phyloP scores from a whole-genome alignment of 192 early-diverging fungal genomes.

The Spinellus fusiger region DNA sequence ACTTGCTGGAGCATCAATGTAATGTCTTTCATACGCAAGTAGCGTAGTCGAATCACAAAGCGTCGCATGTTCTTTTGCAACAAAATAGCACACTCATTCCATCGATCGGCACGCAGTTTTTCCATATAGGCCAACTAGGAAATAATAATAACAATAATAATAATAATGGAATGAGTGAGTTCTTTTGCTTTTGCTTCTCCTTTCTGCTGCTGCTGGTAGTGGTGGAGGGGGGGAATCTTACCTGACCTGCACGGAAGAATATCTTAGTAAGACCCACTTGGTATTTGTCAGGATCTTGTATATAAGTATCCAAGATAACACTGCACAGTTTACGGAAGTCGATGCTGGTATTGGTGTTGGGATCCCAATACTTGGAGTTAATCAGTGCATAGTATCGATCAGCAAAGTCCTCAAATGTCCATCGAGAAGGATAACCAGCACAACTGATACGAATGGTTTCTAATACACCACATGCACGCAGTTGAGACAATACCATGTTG shows the following conservation, averaged over 20 bases:
- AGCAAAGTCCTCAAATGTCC: slow-evolving; percentile 86
- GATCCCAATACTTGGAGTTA: slow-evolving; percentile 46
- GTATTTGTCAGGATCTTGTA: slow-evolving; percentile 81
- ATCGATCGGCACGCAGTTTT: slow-evolving; percentile 79
- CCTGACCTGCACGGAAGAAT: slow-evolving; percentile 97
- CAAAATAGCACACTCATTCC: slow-evolving; percentile 73
- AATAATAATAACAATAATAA: background rate
- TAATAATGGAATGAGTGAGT: background rate
- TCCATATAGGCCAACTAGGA: slow-evolving; percentile 69
- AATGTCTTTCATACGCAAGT: slow-evolving; percentile 46
- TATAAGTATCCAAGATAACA: slow-evolving; percentile 55
- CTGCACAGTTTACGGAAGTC: slow-evolving; percentile 56
- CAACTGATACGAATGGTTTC: slow-evolving; percentile 99
- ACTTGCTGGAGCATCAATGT: slow-evolving; percentile 65
- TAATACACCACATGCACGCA: slow-evolving; percentile 97
- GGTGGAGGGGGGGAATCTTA: too few relatives aligned
- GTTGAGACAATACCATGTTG: slow-evolving; percentile 87
- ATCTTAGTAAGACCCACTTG: slow-evolving; percentile 95
- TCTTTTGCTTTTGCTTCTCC: background rate
- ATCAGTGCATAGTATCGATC: slow-evolving; percentile 71
- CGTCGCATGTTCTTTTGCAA: slow-evolving; percentile 87
- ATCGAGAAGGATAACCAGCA: slow-evolving; percentile 93
- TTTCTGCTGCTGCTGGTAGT: background rate
- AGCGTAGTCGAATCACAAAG: slow-evolving; percentile 57
- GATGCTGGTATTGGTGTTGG: slow-evolving; percentile 19